phyloP scores from a whole-genome alignment of 106 monocot species.

The Dendrobium catenatum region DNA sequence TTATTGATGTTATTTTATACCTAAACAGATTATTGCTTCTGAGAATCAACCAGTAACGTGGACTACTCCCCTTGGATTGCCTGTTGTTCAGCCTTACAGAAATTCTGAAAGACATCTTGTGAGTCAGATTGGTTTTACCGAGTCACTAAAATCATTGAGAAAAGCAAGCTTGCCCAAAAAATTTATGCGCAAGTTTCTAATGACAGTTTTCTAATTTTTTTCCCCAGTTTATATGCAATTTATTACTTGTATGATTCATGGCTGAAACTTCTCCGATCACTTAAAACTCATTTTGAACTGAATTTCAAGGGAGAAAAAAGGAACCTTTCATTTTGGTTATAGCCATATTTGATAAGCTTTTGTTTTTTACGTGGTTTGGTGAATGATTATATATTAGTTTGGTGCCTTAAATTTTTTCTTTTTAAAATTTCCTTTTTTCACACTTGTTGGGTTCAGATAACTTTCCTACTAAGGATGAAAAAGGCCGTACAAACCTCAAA shows the following conservation, averaged over 20 bases:
- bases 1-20: not conserved
- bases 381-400: not conserved
- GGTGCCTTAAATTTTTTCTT: no score
- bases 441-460: no score
- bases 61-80: conserved; percentile 66
- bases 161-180: not conserved
- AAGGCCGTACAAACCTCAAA: no score
- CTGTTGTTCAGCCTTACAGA: conserved; percentile 75
- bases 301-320: not conserved
- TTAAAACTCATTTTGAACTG: no score
- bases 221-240: not conserved
- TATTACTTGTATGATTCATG: not conserved
- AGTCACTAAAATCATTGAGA: not conserved
- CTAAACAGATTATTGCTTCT: conserved; percentile 45
- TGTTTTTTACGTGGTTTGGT: not conserved
- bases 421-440: no score
- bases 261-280: no score
- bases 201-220: not conserved
- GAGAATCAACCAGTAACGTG: conserved; percentile 64
- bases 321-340: not conserved
- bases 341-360: not conserved
- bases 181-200: not conserved
- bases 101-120: conserved; percentile 67
- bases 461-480: no score
- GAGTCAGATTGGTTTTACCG: conserved; percentile 20